Evolutionary conservation across 2,329 filamentous ascomycete genomes (phyloP).

Genomic region (Penicillium sp.): DNA sequence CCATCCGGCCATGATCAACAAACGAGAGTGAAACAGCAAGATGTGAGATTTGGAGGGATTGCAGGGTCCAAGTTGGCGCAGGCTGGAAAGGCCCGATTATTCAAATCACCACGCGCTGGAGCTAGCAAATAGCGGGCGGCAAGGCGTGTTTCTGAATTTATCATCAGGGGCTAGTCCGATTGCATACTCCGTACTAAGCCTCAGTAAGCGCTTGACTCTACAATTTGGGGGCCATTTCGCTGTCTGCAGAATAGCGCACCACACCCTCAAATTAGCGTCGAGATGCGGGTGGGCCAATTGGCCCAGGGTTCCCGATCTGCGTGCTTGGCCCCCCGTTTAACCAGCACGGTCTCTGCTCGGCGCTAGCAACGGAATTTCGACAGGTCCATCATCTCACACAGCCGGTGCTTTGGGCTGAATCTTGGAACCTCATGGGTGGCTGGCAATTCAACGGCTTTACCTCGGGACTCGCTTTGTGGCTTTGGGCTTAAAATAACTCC

Average conservation of each 20-base stretch:
- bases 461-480: too few species aligned
- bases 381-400: neutral
- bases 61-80: neutral
- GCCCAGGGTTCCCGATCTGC: neutral
- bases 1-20: neutral
- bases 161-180: neutral
- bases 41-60: neutral
- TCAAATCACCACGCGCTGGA: neutral
- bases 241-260: neutral
- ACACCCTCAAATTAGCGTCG: neutral
- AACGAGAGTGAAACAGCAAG: neutral
- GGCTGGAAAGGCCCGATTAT: neutral
- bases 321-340: neutral
- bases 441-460: neutral
- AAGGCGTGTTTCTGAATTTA: neutral
- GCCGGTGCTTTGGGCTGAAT: neutral
- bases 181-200: neutral
- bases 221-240: neutral
- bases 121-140: neutral
- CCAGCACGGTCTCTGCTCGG: neutral
- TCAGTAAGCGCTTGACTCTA: neutral
- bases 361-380: neutral
- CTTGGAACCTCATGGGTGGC: neutral
- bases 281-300: neutral
- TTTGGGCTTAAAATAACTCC: too few species aligned